Evolutionary conservation across 2,329 filamentous ascomycete genomes (phyloP), one percentile per base, ranked within the genome.

Genomic region (Aureobasidium sp.): DNA sequence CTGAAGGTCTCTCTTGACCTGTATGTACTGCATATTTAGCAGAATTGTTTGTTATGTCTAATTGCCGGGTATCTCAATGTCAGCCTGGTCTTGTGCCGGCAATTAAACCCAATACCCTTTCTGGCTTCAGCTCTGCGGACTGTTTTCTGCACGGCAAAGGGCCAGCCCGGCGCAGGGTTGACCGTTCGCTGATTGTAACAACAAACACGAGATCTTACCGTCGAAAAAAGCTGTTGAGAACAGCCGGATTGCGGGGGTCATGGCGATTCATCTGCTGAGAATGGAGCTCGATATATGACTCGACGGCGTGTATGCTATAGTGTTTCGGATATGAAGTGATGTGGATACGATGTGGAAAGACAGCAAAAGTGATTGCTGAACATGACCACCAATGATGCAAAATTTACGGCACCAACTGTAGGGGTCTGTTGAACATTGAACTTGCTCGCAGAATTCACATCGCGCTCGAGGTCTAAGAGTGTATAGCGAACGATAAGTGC

Each of bases 251-350:
- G 42, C 39, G 55, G 42, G 32, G 55, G 2, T n/a, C 13, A 20
- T 2, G 5, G 32, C 55, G 55, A 58, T n/a, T 58, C 55, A 23
- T n/a, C 15, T 20, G 27, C 55, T 32, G 42, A 58, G 42, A 26
- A 12, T 39, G 42, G 48, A 9, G 42, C 15, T 39, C 17, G 29
- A 58, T 58, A 58, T 58, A 58, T 58, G 55, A 58, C 42, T 58
- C 55, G 55, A 36, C 10, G n/a, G 23, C 20, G 20, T 20, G 20
- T 20, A 20, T 20, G 20, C 20, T 20, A 20, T 20, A 20, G 20
- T 20, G 20, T 27, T 46, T 46, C 13, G 42, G 17, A 27, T 9
- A 34, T 17, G 42, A 46, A 27, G 10, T 44, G 42, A 26, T 26
- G 20, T 44, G 42, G 20, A 26, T 26, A 26, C 8, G 42, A 34